Evolutionary conservation across 2,329 filamentous ascomycete species (phyloP).

Genomic region (Aspergillus fijiensis): DNA sequence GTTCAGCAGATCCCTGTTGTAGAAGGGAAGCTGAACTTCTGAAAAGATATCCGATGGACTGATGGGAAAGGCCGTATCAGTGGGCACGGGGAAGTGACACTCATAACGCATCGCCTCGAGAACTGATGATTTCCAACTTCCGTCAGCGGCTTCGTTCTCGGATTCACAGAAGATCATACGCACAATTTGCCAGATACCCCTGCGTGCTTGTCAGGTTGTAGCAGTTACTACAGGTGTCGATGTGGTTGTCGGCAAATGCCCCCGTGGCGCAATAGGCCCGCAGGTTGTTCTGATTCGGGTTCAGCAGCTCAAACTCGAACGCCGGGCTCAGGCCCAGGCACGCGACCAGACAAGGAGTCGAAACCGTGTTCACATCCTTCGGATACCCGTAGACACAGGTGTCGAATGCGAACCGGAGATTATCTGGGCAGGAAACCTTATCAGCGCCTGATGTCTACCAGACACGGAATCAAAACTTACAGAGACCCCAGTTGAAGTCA

Average conservation of each 20-base stretch:
- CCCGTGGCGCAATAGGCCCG: slow-evolving; percentile 40
- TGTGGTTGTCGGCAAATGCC: slow-evolving; percentile 42
- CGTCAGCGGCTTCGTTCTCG: slow-evolving; percentile 3
- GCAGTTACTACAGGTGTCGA: slow-evolving; percentile 45
- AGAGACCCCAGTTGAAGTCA: slow-evolving; percentile 48
- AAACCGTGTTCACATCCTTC: slow-evolving; percentile 35
- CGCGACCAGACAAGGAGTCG: slow-evolving; percentile 46
- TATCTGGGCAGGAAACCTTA: slow-evolving; percentile 34
- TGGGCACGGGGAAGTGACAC: slow-evolving; percentile 41
- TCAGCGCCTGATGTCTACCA: background rate
- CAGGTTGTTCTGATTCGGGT: slow-evolving; percentile 31
- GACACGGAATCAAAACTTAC: slow-evolving; percentile 32
- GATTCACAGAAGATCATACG: slow-evolving; percentile 15
- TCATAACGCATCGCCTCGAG: slow-evolving; percentile 48
- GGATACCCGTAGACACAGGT: slow-evolving; percentile 47
- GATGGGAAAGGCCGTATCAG: slow-evolving; percentile 41
- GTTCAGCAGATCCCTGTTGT: slow-evolving; percentile 24
- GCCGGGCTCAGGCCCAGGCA: slow-evolving; percentile 38
- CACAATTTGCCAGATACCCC: slow-evolving; percentile 47
- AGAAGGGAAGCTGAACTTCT: slow-evolving; percentile 38
- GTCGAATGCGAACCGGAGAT: slow-evolving; percentile 47
- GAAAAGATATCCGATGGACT: slow-evolving; percentile 44
- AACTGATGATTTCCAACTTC: slow-evolving; percentile 28
- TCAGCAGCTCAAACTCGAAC: slow-evolving; percentile 31
- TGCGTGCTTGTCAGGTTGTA: slow-evolving; percentile 45